Evolutionary conservation across 2,329 filamentous ascomycete species (phyloP).

Genomic region (Fusarium caatingaense): DNA sequence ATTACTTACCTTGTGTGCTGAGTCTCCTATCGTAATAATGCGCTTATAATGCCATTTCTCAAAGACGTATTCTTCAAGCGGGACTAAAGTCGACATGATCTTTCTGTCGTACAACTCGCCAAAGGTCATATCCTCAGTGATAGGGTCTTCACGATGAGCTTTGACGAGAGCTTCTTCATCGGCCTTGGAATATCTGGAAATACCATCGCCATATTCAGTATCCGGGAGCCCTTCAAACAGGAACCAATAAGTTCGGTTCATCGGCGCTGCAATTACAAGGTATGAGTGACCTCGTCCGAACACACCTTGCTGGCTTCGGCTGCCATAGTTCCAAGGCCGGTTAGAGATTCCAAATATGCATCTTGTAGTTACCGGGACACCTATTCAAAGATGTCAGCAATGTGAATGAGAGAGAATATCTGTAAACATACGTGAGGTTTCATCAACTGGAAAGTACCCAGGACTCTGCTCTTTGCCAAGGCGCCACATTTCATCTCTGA

Average conservation of each 20-base stretch:
- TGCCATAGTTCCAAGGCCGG: background rate
- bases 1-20: background rate
- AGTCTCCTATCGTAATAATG: background rate
- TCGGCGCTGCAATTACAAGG: background rate
- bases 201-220: background rate
- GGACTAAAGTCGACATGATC: background rate
- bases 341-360: constrained; percentile 4
- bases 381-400: background rate
- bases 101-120: background rate
- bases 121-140: background rate
- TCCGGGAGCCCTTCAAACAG: background rate
- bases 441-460: background rate
- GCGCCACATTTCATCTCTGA: background rate
- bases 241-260: constrained; percentile 7
- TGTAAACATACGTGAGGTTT: background rate
- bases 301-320: background rate
- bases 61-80: constrained; percentile 4
- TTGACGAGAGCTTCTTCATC: background rate
- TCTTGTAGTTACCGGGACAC: background rate
- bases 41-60: constrained; percentile 2
- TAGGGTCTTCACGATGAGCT: background rate
- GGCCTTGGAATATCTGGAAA: background rate
- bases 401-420: background rate
- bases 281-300: background rate
- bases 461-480: background rate